These are phyloP conservation scores for Aspergillus quadrilineatus DNA, from an alignment of 2,329 filamentous ascomycete species.

Conservation along the genomic window DNA sequence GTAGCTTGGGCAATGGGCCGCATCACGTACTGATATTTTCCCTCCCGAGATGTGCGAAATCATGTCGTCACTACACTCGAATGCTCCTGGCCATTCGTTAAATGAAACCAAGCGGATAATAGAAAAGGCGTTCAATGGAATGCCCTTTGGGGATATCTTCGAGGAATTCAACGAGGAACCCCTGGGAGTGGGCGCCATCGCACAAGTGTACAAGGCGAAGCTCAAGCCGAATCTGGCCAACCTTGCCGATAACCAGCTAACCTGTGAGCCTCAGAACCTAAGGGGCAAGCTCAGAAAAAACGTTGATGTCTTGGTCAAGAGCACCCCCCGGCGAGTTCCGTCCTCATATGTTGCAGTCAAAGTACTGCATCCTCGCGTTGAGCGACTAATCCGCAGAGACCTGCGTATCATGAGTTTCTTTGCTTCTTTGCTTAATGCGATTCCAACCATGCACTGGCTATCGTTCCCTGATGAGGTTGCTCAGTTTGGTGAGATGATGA, in stretches of 20 bases:
- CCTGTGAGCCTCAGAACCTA: conserved; percentile 56
- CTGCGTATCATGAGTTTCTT: conserved; percentile 93
- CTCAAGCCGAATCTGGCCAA: conserved; percentile 74
- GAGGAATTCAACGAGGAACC: conserved; percentile 90
- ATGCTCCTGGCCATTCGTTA: conserved; percentile 89
- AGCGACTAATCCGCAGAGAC: conserved; percentile 85
- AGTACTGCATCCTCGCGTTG: conserved; percentile 88
- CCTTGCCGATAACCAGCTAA: conserved; percentile 58
- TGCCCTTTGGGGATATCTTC: conserved; percentile 85
- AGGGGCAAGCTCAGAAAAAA: conserved; percentile 72
- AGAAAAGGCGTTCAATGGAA: conserved; percentile 74
- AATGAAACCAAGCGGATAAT: conserved; percentile 76
- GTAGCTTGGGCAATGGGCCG: conserved; percentile 95
- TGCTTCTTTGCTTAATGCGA: conserved; percentile 74
- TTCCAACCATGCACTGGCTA: conserved; percentile 96
- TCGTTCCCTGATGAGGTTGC: conserved; percentile 90
- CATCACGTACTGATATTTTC: conserved; percentile 94
- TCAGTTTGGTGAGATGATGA: conserved; percentile 99
- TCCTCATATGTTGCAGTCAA: conserved; percentile 94
- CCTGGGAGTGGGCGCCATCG: conserved; percentile 90
- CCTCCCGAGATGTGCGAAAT: conserved; percentile 85
- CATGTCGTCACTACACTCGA: conserved; percentile 93
- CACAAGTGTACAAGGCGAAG: conserved; percentile 95
- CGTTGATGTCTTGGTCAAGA: conserved; percentile 83
- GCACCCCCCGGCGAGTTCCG: conserved; percentile 77